phyloP scores from a whole-genome alignment of 768 basidiomycete species.

The Agrocybe pediades region DNA sequence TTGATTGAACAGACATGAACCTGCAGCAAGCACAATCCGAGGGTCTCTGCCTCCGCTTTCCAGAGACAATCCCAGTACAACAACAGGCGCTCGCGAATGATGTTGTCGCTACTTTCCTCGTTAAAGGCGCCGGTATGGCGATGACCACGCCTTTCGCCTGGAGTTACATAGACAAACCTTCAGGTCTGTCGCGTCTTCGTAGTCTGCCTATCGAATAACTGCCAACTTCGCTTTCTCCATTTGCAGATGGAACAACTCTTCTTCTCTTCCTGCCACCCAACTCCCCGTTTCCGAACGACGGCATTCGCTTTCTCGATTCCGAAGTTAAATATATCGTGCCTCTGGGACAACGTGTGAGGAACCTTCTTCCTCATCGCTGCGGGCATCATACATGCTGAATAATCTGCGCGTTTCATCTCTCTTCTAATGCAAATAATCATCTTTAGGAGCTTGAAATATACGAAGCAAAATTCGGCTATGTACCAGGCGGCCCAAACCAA shows the following conservation, averaged over 20 bases:
- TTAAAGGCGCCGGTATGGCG: constrained; percentile 59
- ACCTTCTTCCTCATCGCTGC: constrained; percentile 1
- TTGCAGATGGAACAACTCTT: constrained; percentile 37
- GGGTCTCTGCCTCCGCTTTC: constrained; percentile 69
- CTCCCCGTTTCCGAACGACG: constrained; percentile 70
- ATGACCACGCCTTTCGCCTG: constrained; percentile 65
- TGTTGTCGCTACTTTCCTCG: constrained; percentile 58
- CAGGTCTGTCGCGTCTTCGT: constrained; percentile 44
- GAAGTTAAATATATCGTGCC: constrained; percentile 64
- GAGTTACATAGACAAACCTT: constrained; percentile 78
- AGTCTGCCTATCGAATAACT: neutral
- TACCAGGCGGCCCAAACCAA: constrained; percentile 63
- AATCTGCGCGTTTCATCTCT: neutral
- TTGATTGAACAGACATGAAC: constrained; percentile 5
- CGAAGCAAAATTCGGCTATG: constrained; percentile 75
- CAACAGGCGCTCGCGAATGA: constrained; percentile 60
- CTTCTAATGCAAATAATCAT: neutral
- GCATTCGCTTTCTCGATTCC: constrained; percentile 74
- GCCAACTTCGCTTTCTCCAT: neutral
- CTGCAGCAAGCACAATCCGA: constrained; percentile 53
- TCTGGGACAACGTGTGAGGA: constrained; percentile 56
- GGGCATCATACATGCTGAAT: neutral
- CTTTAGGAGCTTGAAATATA: constrained; percentile 74
- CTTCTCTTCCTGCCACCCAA: constrained; percentile 68
- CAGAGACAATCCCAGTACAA: constrained; percentile 64